These are phyloP conservation scores for Cryoendolithus antarcticus DNA, from an alignment of 2,329 filamentous ascomycete species.

Conservation along the genomic window DNA sequence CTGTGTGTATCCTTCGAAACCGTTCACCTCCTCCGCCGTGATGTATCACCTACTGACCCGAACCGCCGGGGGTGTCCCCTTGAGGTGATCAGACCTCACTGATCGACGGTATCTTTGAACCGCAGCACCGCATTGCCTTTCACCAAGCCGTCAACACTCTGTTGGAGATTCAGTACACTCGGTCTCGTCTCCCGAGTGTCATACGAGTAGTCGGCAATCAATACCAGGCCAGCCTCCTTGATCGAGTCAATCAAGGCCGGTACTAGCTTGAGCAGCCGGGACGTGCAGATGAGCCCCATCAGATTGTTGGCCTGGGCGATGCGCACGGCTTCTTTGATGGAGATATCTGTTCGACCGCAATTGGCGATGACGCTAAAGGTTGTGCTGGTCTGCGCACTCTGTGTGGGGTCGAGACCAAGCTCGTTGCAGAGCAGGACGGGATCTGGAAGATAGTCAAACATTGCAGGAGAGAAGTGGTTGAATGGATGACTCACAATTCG, in stretches of 20 bases:
- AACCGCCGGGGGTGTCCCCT: too few relatives aligned
- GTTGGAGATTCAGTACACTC: conserved; percentile 49
- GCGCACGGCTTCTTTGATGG: conserved; percentile 87
- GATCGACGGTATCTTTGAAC: conserved; percentile 76
- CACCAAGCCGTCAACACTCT: conserved; percentile 78
- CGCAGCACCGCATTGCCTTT: conserved; percentile 75
- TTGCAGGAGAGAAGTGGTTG: too few relatives aligned
- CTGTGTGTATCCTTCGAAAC: too few relatives aligned
- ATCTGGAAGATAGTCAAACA: conserved; percentile 33
- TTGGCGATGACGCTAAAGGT: conserved; percentile 31
- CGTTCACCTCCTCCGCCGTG: too few relatives aligned
- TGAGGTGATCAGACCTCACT: conserved; percentile 5
- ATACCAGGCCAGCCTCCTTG: conserved; percentile 82
- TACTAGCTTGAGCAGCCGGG: conserved; percentile 77
- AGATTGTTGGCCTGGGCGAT: conserved; percentile 94
- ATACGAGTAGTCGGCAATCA: conserved; percentile 70
- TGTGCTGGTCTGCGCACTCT: conserved; percentile 2
- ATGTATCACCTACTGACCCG: too few relatives aligned
- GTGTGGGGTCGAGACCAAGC: conserved; percentile 33
- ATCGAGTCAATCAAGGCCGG: conserved; percentile 85
- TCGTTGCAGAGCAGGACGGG: conserved; percentile 94
- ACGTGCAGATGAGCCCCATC: conserved; percentile 91
- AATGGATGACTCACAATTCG: conserved; percentile 55
- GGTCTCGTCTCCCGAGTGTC: conserved; percentile 26
- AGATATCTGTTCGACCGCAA: conserved; percentile 63